A percentile compares a stretch with the other conserved stretches of the same genome.
Evolutionary conservation across 495 filamentous ascomycete species (phyloP).

Genomic region (Penicillium daleae): DNA sequence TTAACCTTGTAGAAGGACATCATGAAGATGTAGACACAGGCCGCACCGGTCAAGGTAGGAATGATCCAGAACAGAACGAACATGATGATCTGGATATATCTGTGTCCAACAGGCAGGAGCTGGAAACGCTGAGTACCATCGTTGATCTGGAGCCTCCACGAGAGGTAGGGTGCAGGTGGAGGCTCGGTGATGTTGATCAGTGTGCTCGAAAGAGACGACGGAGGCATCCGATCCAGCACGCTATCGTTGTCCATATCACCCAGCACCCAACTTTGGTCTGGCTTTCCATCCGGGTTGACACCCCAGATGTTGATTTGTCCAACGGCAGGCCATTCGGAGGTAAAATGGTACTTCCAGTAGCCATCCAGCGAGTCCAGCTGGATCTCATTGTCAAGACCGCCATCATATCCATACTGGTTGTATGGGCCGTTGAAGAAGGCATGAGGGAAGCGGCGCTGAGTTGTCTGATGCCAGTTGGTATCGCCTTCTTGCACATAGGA

Average conservation of each 20-base stretch:
- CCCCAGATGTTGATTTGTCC: conserved; percentile 73
- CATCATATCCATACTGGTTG: conserved; percentile 71
- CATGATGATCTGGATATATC: conserved; percentile 57
- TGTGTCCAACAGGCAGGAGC: conserved; percentile 55
- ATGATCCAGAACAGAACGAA: conserved; percentile 60
- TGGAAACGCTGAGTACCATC: conserved; percentile 56
- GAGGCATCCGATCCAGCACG: conserved; percentile 66
- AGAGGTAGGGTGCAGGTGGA: conserved; percentile 57
- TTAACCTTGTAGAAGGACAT: conserved; percentile 75
- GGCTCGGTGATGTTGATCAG: conserved; percentile 64
- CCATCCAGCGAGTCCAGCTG: conserved; percentile 50
- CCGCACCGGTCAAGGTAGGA: conserved; percentile 52
- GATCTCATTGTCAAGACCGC: conserved; percentile 60
- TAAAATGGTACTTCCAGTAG: conserved; percentile 62
- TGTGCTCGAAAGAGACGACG: conserved; percentile 56
- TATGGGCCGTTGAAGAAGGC: conserved; percentile 66
- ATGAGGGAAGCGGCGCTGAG: conserved; percentile 61
- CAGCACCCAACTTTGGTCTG: conserved; percentile 59
- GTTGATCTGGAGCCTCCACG: conserved; percentile 58
- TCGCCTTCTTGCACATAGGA: conserved; percentile 68
- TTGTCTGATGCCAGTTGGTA: conserved; percentile 35
- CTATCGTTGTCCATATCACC: conserved; percentile 64
- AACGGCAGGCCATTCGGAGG: conserved; percentile 65
- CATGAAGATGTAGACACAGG: conserved; percentile 63
- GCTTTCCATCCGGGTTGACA: conserved; percentile 66